These are phyloP conservation scores for Bullera alba DNA, from an alignment of 768 basidiomycete species.

Conservation along the genomic window DNA sequence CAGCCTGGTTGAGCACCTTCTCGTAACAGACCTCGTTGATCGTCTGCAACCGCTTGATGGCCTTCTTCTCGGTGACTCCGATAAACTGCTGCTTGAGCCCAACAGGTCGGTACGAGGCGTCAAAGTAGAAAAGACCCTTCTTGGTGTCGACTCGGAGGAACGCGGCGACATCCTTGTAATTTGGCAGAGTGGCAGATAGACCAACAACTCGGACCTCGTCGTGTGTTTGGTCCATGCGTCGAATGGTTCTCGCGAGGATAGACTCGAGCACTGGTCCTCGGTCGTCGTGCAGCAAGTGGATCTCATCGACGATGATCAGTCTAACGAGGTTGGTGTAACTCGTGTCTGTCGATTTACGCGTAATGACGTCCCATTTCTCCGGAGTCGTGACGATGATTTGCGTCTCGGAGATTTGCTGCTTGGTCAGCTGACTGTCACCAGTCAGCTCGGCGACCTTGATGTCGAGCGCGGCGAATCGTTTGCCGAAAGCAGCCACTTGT, in stretches of 20 bases:
- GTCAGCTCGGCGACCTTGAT: constrained; percentile 91
- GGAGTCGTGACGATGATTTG: constrained; percentile 98
- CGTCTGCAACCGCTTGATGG: constrained; percentile 94
- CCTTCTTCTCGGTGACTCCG: constrained; percentile 97
- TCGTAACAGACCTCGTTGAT: constrained; percentile 99
- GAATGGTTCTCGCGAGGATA: constrained; percentile 79
- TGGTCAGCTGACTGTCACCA: constrained; percentile 96
- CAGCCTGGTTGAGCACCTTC: constrained; percentile 83
- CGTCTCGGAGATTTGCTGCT: constrained; percentile 90
- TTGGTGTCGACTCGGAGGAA: constrained; percentile 90
- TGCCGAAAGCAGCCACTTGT: constrained; percentile 89
- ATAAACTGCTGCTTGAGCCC: constrained; percentile 94
- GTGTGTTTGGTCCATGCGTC: constrained; percentile 86
- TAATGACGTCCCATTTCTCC: constrained; percentile 99
- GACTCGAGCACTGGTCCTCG: constrained; percentile 94
- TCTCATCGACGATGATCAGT: constrained; percentile 95
- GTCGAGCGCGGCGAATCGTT: constrained; percentile 63
- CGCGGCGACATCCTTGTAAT: constrained; percentile 93
- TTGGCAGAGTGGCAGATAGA: constrained; percentile 93
- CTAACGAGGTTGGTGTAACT: constrained; percentile 94
- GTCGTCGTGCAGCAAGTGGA: constrained; percentile 93
- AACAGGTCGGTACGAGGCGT: constrained; percentile 87
- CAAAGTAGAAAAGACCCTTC: constrained; percentile 95
- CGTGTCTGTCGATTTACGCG: constrained; percentile 92
- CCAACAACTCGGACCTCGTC: constrained; percentile 92